phyloP scores from a whole-genome alignment of 2,329 filamentous ascomycete species.

The Basipetospora chlamydospora region DNA sequence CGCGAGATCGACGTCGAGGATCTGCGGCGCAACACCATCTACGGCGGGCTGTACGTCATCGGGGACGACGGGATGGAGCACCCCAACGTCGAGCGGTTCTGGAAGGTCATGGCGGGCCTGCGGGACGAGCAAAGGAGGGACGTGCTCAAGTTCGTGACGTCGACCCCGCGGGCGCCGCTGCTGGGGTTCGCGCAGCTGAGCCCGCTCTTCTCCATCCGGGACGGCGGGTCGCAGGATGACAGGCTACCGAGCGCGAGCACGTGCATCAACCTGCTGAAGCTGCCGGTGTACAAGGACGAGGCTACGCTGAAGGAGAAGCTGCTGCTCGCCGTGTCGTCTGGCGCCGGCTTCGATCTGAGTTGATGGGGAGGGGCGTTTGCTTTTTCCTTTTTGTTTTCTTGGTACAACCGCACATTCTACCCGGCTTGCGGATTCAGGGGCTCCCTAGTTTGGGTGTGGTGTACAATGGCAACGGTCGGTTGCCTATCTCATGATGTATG shows the following conservation, averaged over 20 bases:
- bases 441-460: too few species aligned
- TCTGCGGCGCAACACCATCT: constrained; percentile 67
- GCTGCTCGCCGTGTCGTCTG: constrained; percentile 76
- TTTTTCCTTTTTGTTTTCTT: background rate
- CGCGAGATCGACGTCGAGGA: constrained; percentile 79
- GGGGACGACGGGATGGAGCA: constrained; percentile 85
- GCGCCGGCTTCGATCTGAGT: constrained; percentile 81
- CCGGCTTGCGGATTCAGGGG: too few species aligned
- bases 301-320: constrained; percentile 60
- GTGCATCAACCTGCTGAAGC: constrained; percentile 86
- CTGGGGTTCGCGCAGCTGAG: constrained; percentile 77
- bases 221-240: constrained; percentile 47
- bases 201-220: constrained; percentile 78
- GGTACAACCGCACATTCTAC: too few species aligned
- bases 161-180: constrained; percentile 77
- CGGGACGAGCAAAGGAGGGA: constrained; percentile 65
- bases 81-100: constrained; percentile 73
- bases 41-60: constrained; percentile 76
- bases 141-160: constrained; percentile 91
- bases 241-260: constrained; percentile 87
- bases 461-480: too few species aligned
- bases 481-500: too few species aligned
- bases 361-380: constrained; percentile 14
- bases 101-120: constrained; percentile 71
- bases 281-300: constrained; percentile 64